Evolutionary conservation across 495 filamentous ascomycete genomes (phyloP).

Genomic region (Penicillium manginii): DNA sequence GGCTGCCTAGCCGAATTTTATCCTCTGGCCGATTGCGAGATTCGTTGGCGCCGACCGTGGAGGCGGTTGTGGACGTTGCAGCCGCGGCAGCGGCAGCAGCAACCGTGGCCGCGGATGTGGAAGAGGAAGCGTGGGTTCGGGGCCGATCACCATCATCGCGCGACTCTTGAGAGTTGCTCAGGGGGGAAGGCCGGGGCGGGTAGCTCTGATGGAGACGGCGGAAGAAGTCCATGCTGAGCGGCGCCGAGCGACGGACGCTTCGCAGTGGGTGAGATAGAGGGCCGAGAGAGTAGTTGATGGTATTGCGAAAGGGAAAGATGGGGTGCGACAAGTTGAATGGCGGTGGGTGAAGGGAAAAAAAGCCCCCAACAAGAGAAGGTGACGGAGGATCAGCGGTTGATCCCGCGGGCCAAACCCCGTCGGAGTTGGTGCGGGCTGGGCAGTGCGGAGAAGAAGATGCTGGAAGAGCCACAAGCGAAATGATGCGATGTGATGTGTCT

Average conservation of each 20-base stretch:
- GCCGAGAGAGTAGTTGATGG: conserved; percentile 18
- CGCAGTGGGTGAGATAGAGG: conserved; percentile 2
- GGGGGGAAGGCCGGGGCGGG: conserved; percentile 31
- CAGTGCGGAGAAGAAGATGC: conserved; percentile 18
- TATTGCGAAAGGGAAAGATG: background rate
- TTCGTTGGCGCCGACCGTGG: conserved; percentile 26
- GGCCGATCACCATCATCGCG: conserved; percentile 32
- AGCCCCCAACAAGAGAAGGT: conserved; percentile 8
- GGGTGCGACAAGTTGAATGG: background rate
- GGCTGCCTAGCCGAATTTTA: conserved; percentile 27
- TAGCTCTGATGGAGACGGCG: conserved; percentile 25
- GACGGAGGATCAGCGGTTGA: conserved; percentile 32
- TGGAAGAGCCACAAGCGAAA: background rate
- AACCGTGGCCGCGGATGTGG: conserved; percentile 16
- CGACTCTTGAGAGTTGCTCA: conserved; percentile 29
- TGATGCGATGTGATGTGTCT: too few relatives aligned
- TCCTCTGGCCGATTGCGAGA: conserved; percentile 31
- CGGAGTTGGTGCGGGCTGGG: conserved; percentile 19
- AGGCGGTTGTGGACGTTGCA: conserved; percentile 9
- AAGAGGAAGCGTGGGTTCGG: conserved; percentile 17
- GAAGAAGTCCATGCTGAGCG: conserved; percentile 24
- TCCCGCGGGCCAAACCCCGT: conserved; percentile 27
- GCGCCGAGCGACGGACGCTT: background rate
- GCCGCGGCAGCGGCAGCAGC: conserved; percentile 22
- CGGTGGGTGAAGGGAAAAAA: conserved; percentile 15